Base-by-base conservation (phyloP, 495 filamentous ascomycete species). In the Diplogelasinospora grovesii region DNA sequence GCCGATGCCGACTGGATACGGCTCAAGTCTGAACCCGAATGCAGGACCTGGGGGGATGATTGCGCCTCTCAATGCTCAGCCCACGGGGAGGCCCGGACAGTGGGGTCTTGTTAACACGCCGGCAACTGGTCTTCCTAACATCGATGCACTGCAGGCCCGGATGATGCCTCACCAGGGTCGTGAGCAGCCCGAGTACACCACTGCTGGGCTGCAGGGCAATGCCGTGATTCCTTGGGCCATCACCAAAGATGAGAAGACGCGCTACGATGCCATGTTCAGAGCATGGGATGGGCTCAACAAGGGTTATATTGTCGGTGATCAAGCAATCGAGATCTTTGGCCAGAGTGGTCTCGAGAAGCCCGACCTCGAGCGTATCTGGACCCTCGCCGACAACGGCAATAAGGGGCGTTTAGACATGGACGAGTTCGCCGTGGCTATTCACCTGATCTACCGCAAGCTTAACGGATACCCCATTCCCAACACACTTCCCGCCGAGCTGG, bases 361-460 rank as follows among this genome's bases (percentile, higher is more conserved):
- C 15, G 92, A 97, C 48, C 68, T 99, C 23, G 93, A 97, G 67
- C 75, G 79, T 22, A 81, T 96, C 46, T 99, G 93, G 93, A 97
- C 92, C 19, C 67, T 99, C 19, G 86, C 90, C 5, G 93, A 99
- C 59, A 81, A 92, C 19, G 77, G 86, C 39, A 95, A 99, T 63
- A 88, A 85, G 53, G 93, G 93, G 9, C 79, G 88, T 44, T 75
- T 99, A 4, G 89, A 99, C 47, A 82, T 97, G 64, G 93, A 99
- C 60, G 93, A 99, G 54, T 99, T 99, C 59, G 89, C 93, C 13
- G 89, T 99, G 26, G 90, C 86, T 5, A 99, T 99, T 92, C 93
- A 99, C 74, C 66, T 99, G 60, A 97, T 99, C 40, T 99, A 97
- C 57, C 79, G 93, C 47, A 94, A 89, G 57, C 73, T 97, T 19